Base-by-base conservation (phyloP, 805 yeast genomes). In the Teunomyces aglyptinius region DNA sequence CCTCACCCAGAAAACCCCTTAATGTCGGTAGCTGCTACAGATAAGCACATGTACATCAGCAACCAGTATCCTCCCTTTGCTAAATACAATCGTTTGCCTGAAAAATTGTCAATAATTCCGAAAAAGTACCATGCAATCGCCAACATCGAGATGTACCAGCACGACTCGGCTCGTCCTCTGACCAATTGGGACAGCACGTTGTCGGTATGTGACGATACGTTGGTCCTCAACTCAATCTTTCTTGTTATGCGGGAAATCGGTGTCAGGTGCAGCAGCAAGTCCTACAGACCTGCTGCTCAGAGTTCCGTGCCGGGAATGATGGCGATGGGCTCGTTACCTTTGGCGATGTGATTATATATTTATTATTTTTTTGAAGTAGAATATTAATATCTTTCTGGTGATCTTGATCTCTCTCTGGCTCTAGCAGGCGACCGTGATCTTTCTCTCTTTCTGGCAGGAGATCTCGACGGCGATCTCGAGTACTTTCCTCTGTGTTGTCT, bases 11-110 rank as follows among this genome's bases (percentile, higher is more conserved):
- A n/a, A 5, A 22, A 34, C 24, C 50, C 13, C 6, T 41, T 42
- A 43, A 47, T 29, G 41, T 28, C 4, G 42, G 31, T 20, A 50
- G 49, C 18, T 46, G 48, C n/a, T 44, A 33, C 45, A 42, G 38
- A 32, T 20, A 28, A 20, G 20, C 38, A 26, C 34, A 26, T 38
- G 24, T 51, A 52, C 49, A 52, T 68, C 11, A 67, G 73, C 11
- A 52, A 56, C 45, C 57, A 64, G 12, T 48, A 63, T 43, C 77
- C 76, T 1, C 75, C 76, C 1, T 72, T 72, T 52, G 75, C 73
- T 6, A 48, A 51, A 5, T 68, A 63, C 38, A 36, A 36, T 22
- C 16, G 24, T 8, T n/a, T 20, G 3, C 16, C 39, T 6, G 27
- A 20, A 13, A 56, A 55, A 39, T 74, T 12, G 7, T 5, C 20